phyloP scores from a whole-genome alignment of 2,329 filamentous ascomycete species.

The Hortaea werneckii region DNA sequence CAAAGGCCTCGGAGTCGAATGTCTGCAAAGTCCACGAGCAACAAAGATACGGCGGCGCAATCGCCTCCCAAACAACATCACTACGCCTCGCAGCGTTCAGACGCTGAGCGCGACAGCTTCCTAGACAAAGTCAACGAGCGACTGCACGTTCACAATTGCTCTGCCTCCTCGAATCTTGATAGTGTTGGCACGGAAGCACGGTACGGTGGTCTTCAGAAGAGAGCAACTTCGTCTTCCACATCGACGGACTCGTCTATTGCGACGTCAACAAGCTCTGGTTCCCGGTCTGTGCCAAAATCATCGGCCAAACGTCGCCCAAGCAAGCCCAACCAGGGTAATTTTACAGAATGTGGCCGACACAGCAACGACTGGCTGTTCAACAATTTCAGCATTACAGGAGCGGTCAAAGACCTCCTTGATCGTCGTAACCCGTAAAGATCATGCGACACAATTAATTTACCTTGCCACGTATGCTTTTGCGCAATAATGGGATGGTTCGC shows the following conservation, averaged over 20 bases:
- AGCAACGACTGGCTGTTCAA: constrained; percentile 44
- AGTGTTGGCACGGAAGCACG: neutral
- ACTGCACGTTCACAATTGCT: neutral
- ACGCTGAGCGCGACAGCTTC: neutral
- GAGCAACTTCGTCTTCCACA: neutral
- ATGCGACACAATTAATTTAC: neutral
- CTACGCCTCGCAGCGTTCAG: no score
- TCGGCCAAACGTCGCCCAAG: neutral
- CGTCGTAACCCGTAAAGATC: constrained; percentile 4
- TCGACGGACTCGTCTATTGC: neutral
- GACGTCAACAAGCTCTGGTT: neutral
- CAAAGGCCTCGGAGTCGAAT: no score
- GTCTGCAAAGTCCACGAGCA: no score
- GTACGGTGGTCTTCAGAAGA: neutral
- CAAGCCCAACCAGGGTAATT: constrained; percentile 2
- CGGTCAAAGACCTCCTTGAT: constrained; percentile 25
- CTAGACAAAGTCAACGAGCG: constrained; percentile 3
- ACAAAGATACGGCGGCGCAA: no score
- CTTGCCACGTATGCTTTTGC: no score
- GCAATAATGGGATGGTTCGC: no score
- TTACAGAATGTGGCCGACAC: constrained; percentile 36
- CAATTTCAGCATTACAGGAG: constrained; percentile 37
- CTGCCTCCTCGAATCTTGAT: neutral
- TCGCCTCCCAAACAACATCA: neutral
- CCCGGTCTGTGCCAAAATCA: neutral